A percentile compares a stretch with the other conserved stretches of the same genome.
Conservation (phyloP, 192 early-diverging fungal species). For the Kickxella alabastrina region DNA sequence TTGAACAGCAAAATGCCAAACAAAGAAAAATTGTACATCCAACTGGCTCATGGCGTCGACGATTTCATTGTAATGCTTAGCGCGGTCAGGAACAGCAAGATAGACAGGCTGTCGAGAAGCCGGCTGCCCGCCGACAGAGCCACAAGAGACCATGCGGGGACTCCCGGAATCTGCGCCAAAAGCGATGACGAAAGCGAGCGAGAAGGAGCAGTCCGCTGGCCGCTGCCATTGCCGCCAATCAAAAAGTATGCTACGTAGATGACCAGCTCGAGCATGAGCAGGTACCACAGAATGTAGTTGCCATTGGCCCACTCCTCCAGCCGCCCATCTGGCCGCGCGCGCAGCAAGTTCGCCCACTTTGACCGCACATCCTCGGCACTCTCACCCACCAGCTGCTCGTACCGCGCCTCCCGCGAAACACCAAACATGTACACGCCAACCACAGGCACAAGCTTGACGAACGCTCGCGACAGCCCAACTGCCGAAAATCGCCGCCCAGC, state of each 20-base stretch:
- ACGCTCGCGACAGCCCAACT: slow-evolving; percentile 21
- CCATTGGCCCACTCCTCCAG: slow-evolving; percentile 34
- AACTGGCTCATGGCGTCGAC: background rate
- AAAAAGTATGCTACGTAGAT: slow-evolving; percentile 20
- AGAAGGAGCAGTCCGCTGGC: background rate
- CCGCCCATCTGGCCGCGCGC: slow-evolving; percentile 25
- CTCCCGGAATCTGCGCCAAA: slow-evolving; percentile 18
- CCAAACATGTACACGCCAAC: slow-evolving; percentile 36
- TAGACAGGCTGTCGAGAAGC: slow-evolving; percentile 27
- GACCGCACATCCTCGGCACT: slow-evolving; percentile 15
- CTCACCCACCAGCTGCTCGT: slow-evolving; percentile 37
- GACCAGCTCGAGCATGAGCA: slow-evolving; percentile 26
- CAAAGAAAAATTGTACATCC: background rate
- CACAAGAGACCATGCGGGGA: slow-evolving; percentile 18
- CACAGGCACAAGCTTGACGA: slow-evolving; percentile 23
- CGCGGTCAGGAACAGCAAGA: slow-evolving; percentile 32
- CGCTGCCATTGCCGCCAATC: slow-evolving; percentile 10
- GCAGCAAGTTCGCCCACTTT: slow-evolving; percentile 35
- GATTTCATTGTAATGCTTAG: slow-evolving; percentile 16
- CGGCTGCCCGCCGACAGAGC: slow-evolving; percentile 20
- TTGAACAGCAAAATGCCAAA: background rate
- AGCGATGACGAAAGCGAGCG: background rate
- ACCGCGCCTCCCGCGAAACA: slow-evolving; percentile 23
- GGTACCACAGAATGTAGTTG: slow-evolving; percentile 32
- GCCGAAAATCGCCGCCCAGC: slow-evolving; percentile 24